Evolutionary conservation across 2,329 filamentous ascomycete genomes (phyloP).

Genomic region (Botrytis elliptica): DNA sequence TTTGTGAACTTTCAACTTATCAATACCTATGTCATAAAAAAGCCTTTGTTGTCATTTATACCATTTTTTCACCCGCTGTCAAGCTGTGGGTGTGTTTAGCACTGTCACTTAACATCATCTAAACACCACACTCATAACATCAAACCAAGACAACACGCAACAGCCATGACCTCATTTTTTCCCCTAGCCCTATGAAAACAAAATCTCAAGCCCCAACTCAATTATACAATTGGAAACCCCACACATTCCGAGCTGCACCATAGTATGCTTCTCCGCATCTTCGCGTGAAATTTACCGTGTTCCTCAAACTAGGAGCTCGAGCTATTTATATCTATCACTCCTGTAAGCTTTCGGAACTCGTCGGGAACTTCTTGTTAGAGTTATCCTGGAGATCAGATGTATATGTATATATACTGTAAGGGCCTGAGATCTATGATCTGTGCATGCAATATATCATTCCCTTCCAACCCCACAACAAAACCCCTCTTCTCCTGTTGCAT

Average conservation of each 20-base stretch:
- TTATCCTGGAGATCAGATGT: fast-evolving
- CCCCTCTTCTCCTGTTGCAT: neutral
- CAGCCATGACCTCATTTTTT: too few species aligned
- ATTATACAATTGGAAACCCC: neutral
- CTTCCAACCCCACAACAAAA: neutral
- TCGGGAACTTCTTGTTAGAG: neutral
- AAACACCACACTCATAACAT: neutral
- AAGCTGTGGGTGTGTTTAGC: neutral
- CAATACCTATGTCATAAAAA: too few species aligned
- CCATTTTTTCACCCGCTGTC: neutral
- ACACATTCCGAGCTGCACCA: neutral
- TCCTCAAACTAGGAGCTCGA: neutral
- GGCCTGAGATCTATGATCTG: neutral
- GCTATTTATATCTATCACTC: neutral
- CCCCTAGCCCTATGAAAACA: too few species aligned
- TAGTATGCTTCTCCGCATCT: neutral
- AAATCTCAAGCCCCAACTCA: neutral
- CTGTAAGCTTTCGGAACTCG: fast-evolving
- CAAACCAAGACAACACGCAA: neutral
- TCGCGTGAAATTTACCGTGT: fast-evolving
- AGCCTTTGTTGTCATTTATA: neutral
- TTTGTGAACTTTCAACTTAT: too few species aligned
- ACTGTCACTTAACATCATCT: neutral
- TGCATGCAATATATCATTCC: neutral
- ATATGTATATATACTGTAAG: neutral